These are phyloP conservation scores for Saccharomycopsis sp. DNA, from an alignment of 805 yeast species.

Conservation along the genomic window DNA sequence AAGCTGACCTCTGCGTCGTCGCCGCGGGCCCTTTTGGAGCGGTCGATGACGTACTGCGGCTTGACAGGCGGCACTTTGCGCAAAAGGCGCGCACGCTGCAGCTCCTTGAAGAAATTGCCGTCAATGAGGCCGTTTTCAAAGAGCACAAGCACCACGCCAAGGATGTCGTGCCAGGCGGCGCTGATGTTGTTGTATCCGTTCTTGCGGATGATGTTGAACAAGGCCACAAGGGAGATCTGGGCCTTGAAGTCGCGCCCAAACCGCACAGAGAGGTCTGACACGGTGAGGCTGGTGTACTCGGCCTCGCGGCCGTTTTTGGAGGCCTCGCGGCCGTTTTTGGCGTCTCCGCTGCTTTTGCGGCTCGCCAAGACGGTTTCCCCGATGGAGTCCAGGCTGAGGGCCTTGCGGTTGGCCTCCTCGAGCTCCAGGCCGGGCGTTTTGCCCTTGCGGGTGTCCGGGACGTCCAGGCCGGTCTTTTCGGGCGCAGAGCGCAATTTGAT, in stretches of 20 bases:
- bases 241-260: slow-evolving; percentile 91
- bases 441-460: slow-evolving; percentile 12
- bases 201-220: slow-evolving; percentile 68
- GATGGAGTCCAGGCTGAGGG: slow-evolving; percentile 20
- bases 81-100: slow-evolving; percentile 50
- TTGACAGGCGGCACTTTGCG: slow-evolving; percentile 51
- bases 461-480: slow-evolving; percentile 4
- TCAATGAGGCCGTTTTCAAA: slow-evolving; percentile 67
- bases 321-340: slow-evolving; percentile 35
- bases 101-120: slow-evolving; percentile 57
- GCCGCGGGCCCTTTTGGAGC: slow-evolving; percentile 46
- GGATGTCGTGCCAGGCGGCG: slow-evolving; percentile 53
- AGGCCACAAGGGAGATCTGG: slow-evolving; percentile 79
- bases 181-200: slow-evolving; percentile 43
- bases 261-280: slow-evolving; percentile 73
- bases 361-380: slow-evolving; percentile 12
- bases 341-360: slow-evolving; percentile 21
- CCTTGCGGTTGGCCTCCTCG: slow-evolving; percentile 23
- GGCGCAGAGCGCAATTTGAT: slow-evolving; percentile 23
- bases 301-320: slow-evolving; percentile 46
- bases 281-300: slow-evolving; percentile 47
- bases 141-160: slow-evolving; percentile 54
- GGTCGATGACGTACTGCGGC: slow-evolving; percentile 49
- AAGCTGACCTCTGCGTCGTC: slow-evolving; percentile 62
- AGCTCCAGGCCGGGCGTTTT: slow-evolving; percentile 25